Evolutionary conservation across 306 rosid genomes (phyloP).

Genomic region (Luffa acutangula): DNA sequence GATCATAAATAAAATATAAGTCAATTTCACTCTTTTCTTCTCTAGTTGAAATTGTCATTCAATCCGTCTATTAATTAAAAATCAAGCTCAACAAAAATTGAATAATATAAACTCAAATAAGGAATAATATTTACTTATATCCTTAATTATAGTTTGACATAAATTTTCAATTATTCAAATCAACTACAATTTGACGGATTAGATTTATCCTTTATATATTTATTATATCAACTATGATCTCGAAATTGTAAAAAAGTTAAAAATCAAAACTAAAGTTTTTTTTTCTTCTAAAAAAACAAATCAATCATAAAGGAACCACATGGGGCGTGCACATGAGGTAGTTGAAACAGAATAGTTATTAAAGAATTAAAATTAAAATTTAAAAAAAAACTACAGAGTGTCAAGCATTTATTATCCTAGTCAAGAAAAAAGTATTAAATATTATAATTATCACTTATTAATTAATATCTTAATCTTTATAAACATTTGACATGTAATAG

Average conservation of each 20-base stretch:
- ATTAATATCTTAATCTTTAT: not conserved
- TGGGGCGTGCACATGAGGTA: not conserved
- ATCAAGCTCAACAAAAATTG: too few species aligned
- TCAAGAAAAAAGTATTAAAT: not conserved
- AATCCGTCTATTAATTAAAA: too few species aligned
- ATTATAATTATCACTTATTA: not conserved
- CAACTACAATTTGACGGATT: not conserved
- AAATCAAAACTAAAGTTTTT: too few species aligned
- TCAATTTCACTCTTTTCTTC: too few species aligned
- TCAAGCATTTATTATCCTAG: not conserved
- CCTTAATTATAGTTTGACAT: too few species aligned
- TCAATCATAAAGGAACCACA: not conserved
- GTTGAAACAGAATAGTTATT: slow-evolving; percentile 1
- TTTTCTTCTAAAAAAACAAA: not conserved
- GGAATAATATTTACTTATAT: too few species aligned
- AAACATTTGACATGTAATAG: not conserved
- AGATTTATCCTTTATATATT: not conserved
- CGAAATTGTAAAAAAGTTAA: too few species aligned
- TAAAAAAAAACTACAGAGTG: not conserved
- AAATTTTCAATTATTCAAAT: too few species aligned
- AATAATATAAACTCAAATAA: too few species aligned
- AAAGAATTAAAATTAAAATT: not conserved
- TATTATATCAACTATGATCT: not conserved
- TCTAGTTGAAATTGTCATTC: too few species aligned
- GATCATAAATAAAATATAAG: too few species aligned